Base-by-base conservation (phyloP, 495 filamentous ascomycete genomes). In the Geoglossum glabrum region DNA sequence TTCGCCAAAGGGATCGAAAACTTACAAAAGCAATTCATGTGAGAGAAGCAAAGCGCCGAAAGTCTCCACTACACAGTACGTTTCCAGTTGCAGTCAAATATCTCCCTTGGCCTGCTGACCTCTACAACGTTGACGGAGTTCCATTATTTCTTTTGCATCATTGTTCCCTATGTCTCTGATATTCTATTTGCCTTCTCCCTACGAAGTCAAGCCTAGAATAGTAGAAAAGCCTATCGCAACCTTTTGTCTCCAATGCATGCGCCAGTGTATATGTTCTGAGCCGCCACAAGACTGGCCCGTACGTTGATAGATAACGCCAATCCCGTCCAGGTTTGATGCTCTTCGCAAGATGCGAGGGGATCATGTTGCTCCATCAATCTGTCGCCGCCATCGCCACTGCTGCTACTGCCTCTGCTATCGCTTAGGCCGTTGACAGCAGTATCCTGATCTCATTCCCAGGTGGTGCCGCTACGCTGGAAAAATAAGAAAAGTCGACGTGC, bases 351-450 rank as follows among this genome's bases (percentile, higher is more conserved):
- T n/a, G n/a, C n/a, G 40, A 1, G 3, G 23, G 17, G 40, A 3
- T 10, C 5, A 21, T 17, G 40, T 9, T 45, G 40, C 40, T 21
- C 57, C 57, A 28, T 68, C 64, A 49, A 3, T 59, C 59, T 54
- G 56, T 74, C 73, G n/a, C 75, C 74, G 56, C 78, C 76, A 56
- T 76, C 77, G 25, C 74, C 76, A 49, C 77, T 73, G 26, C 73
- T 74, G 58, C 63, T 58, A 60, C 67, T 63, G 59, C 55, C 60
- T 61, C 76, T 74, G 51, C 75, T 73, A 61, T 73, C 73, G 49
- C 65, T 61, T 54, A 65, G 58, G 60, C 64, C 70, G 68, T 73
- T 69, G 63, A 72, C 70, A 58, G 69, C 66, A 60, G 63, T 47
- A 50, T n/a, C 36, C 19, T 26, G 36, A 43, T 15, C 11, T 17